A percentile compares a stretch with the other conserved stretches of the same genome.
These are phyloP conservation scores for Houttuynia cordata DNA, from an alignment of 164 flowering plant species.

Conservation along the genomic window DNA sequence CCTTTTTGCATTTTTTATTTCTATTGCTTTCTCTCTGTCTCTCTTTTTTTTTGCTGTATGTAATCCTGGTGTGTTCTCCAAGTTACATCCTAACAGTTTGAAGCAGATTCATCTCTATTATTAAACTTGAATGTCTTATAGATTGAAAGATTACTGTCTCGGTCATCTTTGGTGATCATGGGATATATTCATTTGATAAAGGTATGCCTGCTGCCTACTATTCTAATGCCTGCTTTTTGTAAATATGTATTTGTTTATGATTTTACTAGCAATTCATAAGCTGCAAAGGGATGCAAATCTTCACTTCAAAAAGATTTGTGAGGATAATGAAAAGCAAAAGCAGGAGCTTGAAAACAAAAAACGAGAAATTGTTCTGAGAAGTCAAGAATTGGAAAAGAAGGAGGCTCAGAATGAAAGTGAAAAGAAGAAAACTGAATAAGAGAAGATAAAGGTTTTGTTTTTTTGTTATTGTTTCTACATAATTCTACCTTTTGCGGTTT, in stretches of 20 bases:
- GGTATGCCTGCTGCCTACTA: not conserved
- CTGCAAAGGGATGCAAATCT: slow-evolving; percentile 32
- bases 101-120: too few relatives aligned
- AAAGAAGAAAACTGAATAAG: slow-evolving; percentile 34
- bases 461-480: not conserved
- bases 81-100: not conserved
- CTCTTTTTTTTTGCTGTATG: not conserved
- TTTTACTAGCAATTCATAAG: slow-evolving; percentile 31
- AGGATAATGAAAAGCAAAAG: slow-evolving; percentile 36
- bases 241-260: not conserved
- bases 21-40: not conserved
- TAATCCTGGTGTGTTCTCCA: not conserved
- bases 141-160: not conserved
- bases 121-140: not conserved
- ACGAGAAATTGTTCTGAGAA: slow-evolving; percentile 23
- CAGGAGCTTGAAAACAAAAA: slow-evolving; percentile 32
- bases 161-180: not conserved
- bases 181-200: not conserved
- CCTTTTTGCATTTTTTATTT: too few relatives aligned
- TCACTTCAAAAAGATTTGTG: slow-evolving; percentile 24
- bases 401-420: slow-evolving; percentile 52
- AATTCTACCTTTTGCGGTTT: not conserved
- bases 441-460: slow-evolving; percentile 47
- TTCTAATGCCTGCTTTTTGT: too few relatives aligned
- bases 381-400: slow-evolving; percentile 31